Base-by-base conservation (phyloP, 495 filamentous ascomycete genomes). In the Daldinia concentrica region DNA sequence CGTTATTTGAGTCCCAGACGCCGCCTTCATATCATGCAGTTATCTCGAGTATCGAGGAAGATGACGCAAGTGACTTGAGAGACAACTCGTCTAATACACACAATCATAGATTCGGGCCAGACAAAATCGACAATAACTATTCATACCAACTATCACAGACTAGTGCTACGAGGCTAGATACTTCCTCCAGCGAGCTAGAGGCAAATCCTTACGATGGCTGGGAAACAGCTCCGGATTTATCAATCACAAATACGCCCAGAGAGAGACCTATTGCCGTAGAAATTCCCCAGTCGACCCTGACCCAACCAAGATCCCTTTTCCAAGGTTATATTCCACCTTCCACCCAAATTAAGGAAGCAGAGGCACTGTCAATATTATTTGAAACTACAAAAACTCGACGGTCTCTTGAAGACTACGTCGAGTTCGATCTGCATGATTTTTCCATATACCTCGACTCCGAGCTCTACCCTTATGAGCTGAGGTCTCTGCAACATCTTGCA, bases 381-480 rank as follows among this genome's bases (percentile, higher is more conserved):
- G 45, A 69, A 7, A n/a, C 19, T 1, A 36, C 9, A 8, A 48
- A 59, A 15, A 14, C 34, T 0, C 45, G 59, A 8, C 37, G 36
- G 2, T 11, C 50, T 11, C 15, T 29, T 0, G 48, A 59, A 0
- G 80, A 66, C 0, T 84, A 82, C 51, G 69, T 82, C 19, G 83
- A 84, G 14, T 79, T 86, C 30, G 80, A 82, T 8, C 65, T 90
- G 4, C 73, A 85, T n/a, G 64, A 82, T 0, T 90, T 90, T 66
- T 74, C 76, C 2, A 81, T 89, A 24, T 90, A 90, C 58, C 64
- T 82, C 30, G 68, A 79, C 26, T 58, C 59, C 4, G 45, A 30
- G 1, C 36, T 72, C 14, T 83, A 80, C 52, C 77, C 78, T 4
- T 76, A 76, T 56, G 85, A 89, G 64, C 79, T 90, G 62, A 79